Base-by-base conservation (phyloP, 2,329 filamentous ascomycete species). In the Purpureocillium lavendulum region DNA sequence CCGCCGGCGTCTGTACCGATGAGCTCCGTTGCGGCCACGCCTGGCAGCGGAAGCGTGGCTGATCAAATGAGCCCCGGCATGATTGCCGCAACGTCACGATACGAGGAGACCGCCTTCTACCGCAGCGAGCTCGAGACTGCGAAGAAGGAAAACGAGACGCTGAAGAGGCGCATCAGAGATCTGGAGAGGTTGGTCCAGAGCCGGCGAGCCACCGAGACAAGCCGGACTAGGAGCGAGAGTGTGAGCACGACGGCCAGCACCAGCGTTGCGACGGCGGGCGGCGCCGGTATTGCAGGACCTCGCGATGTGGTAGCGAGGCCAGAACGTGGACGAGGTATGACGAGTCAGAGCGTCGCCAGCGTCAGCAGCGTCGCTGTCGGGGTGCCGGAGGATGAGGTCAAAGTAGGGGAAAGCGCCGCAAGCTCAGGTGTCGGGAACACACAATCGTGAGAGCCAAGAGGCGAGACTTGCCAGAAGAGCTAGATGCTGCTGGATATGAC, bases 61-160 rank as follows among this genome's bases (percentile, higher is more conserved):
- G 62, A 66, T 29, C 60, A 73, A 49, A 56, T 72, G 17, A 77
- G 73, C 10, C 74, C 75, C 0, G 67, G 70, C 3, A 57, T 78
- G 18, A 60, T 82, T 47, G 69, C 72, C 3, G 75, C 69, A 3
- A 81, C 77, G 0, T 57, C 67, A 10, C 69, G 78, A 11, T 80
- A 79, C 53, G 79, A 82, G 47, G 79, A 83, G 56, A 75, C 75
- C 1, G 72, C 71, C 0, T 71, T 70, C 43, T 77, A 76, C 49
- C 66, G 77, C 4, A 65, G 69, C 30, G 79, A 83, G 52, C 62
- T 83, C 0, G 79, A 83, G 17, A 60, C 51, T 5, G 73, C 75
- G 30, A 82, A 80, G 60, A 66, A 69, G 35, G 80, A 84, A 58
- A 83, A 84, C 43, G 79, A 83, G 38, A 55, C 58, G 0, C 59